Base-by-base conservation (phyloP, 169 alveolate genomes). In the Plasmodium yoelii region DNA sequence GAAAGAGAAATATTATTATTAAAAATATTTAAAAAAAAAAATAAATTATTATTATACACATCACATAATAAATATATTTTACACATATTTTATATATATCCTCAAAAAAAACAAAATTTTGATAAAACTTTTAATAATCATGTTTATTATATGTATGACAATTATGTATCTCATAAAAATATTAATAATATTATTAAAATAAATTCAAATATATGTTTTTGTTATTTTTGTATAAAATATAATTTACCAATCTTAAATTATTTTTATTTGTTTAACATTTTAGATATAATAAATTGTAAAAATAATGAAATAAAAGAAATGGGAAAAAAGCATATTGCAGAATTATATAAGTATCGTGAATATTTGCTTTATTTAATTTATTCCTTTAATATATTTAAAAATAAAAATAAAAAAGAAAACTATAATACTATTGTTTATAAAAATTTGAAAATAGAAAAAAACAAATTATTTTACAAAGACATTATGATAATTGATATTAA, bases 211-310 rank as follows among this genome's bases (percentile, higher is more conserved):
- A 86, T 86, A 5, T 86, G 91, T 42, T 86, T 86, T 42, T 86
- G 91, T 24, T 86, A 86, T 63, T 86, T 86, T 44, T 86, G 91
- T 59, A 77, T 86, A 9, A 68, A 70, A 73, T 86, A 86, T 39
- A 86, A 86, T 44, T 70, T 68, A 1, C 8, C n/a, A 1, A n/a
- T 86, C 19, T 18, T 86, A 53, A 63, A 72, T 22, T 47, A 26
- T 18, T 39, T 86, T 13, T 86, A 70, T 65, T 55, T 86, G 18
- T 86, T 59, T 56, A 86, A 86, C 22, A 47, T 68, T 2, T 59
- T 82, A 46, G 0, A 42, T 19, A 26, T 44, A 6, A 26, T 77
- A 0, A 13, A 44, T 6, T 19, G 51, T 47, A 71, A 71, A 34
- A 26, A 55, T 47, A 22, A 34, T 3, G 59, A 15, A 0, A 1